phyloP scores from a whole-genome alignment of 1,139 yeast species.

The Meyerozyma smithsonii region DNA sequence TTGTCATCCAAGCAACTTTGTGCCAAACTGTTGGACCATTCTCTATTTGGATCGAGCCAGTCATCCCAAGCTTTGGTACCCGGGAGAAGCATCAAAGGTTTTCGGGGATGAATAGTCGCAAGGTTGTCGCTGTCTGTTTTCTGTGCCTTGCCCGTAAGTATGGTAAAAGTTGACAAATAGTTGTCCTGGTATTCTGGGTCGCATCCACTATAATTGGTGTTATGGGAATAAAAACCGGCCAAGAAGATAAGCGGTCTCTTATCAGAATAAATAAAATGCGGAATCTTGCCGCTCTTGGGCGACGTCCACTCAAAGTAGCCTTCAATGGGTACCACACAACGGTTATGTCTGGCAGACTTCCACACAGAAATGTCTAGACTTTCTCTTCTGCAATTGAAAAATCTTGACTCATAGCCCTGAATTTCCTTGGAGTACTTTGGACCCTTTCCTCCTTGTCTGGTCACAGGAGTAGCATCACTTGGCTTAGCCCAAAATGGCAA shows the following conservation, averaged over 20 bases:
- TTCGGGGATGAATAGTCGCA: constrained; percentile 69
- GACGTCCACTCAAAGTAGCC: constrained; percentile 86
- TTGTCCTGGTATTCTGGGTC: constrained; percentile 18
- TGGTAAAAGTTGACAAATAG: constrained; percentile 54
- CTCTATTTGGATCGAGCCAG: constrained; percentile 56
- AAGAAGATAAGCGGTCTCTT: constrained; percentile 52
- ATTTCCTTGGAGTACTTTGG: constrained; percentile 25
- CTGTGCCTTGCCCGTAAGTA: constrained; percentile 70
- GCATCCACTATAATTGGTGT: constrained; percentile 25
- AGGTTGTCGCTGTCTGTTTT: constrained; percentile 38
- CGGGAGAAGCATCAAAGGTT: constrained; percentile 68
- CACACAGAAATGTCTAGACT: constrained; percentile 48
- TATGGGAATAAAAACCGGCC: constrained; percentile 66
- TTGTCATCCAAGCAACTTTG: constrained; percentile 33
- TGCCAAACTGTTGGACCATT: constrained; percentile 33
- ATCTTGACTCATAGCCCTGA: constrained; percentile 25
- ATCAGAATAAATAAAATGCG: constrained; percentile 60
- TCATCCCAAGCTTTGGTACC: constrained; percentile 48
- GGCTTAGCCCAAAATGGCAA: constrained; percentile 48
- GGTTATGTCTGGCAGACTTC: constrained; percentile 36
- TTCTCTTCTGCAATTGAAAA: constrained; percentile 57
- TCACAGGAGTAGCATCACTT: constrained; percentile 22
- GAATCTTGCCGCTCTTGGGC: constrained; percentile 38
- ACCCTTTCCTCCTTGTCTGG: constrained; percentile 16
- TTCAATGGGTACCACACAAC: constrained; percentile 73